Evolutionary conservation across 805 yeast species (phyloP), one percentile per base, ranked within the genome.

Genomic region (Ogataea zsoltii): DNA sequence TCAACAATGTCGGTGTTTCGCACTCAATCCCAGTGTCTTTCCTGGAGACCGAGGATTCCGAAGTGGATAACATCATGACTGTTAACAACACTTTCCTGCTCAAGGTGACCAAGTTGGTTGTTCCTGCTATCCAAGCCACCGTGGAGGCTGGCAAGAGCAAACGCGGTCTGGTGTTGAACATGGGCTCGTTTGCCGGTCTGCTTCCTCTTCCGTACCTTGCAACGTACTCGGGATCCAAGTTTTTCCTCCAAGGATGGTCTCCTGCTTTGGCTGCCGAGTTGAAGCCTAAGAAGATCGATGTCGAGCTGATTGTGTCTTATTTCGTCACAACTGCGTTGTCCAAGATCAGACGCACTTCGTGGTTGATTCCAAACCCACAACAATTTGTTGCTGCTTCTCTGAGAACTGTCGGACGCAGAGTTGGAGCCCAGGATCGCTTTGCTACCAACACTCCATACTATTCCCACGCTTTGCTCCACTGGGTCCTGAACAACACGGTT

Each of bases 141-240:
- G 74, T 80, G 19, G 68, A 70, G 33, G 58, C 70, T 31, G 55
- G 61, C 18, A 70, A 72, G 46, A 63, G 66, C 21, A 53, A 66
- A n/a, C 77, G 79, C 51, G 96, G 96, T 32, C 76, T 94, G 58
- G 79, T 94, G 48, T 73, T 94, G 56, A 90, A 94, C 25, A 88
- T 94, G 97, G 97, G 98, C 36, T 92, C 98, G 3, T 92, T 94
- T 62, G 96, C 96, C 43, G 99, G 98, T 3, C 75, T 91, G 55
- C 74, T 88, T 38, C 98, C 99, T 45, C 84, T 96, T 11, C 98
- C 99, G 17, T 76, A 82, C 56, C 76, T 94, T 57, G 96, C 98
- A 15, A 86, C 91, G 10, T 94, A 94, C 71, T 86, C 97, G 15
- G 99, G 99, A 18, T 89, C 97, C 38, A 94, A 94, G 72, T 89